Evolutionary conservation across 2,329 filamentous ascomycete species (phyloP).

Genomic region (Apiospora sp.): DNA sequence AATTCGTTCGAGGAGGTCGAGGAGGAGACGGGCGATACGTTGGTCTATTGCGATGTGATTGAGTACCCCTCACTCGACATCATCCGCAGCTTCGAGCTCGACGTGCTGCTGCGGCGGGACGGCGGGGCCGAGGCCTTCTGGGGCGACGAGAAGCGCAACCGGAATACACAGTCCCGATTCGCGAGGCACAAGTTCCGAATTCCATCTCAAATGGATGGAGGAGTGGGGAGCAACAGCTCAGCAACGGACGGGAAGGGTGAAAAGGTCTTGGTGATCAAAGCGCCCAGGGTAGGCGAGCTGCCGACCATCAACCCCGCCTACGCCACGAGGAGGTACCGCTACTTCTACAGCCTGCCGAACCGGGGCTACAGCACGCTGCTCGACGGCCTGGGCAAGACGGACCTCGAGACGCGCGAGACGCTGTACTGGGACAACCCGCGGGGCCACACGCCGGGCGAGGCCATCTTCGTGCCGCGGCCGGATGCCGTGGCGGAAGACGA

Average conservation of each 20-base stretch:
- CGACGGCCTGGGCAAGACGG: slow-evolving; percentile 72
- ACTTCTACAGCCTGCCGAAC: slow-evolving; percentile 65
- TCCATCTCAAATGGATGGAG: slow-evolving; percentile 28
- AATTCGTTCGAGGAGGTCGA: slow-evolving; percentile 76
- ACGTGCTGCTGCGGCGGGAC: slow-evolving; percentile 66
- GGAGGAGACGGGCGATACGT: slow-evolving; percentile 45
- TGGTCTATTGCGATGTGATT: slow-evolving; percentile 72
- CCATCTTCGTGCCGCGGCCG: slow-evolving; percentile 69
- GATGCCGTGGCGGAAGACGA: slow-evolving; percentile 64
- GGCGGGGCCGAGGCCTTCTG: slow-evolving; percentile 53
- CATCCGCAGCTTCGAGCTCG: slow-evolving; percentile 73
- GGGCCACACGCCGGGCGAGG: slow-evolving; percentile 73
- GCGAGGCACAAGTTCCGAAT: slow-evolving; percentile 54
- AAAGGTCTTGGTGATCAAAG: slow-evolving; percentile 55
- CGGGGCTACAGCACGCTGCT: slow-evolving; percentile 66
- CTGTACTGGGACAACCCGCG: slow-evolving; percentile 63
- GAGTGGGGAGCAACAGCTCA: slow-evolving; percentile 6
- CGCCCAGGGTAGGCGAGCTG: slow-evolving; percentile 67
- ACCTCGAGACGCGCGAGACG: slow-evolving; percentile 60
- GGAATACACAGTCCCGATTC: slow-evolving; percentile 48
- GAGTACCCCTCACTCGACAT: slow-evolving; percentile 71
- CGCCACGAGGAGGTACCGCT: slow-evolving; percentile 62
- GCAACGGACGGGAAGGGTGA: slow-evolving; percentile 29
- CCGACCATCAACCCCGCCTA: slow-evolving; percentile 70
- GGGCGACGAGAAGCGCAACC: slow-evolving; percentile 48